Conservation (phyloP, 257 asterid species). For the Coffea eugenioides region DNA sequence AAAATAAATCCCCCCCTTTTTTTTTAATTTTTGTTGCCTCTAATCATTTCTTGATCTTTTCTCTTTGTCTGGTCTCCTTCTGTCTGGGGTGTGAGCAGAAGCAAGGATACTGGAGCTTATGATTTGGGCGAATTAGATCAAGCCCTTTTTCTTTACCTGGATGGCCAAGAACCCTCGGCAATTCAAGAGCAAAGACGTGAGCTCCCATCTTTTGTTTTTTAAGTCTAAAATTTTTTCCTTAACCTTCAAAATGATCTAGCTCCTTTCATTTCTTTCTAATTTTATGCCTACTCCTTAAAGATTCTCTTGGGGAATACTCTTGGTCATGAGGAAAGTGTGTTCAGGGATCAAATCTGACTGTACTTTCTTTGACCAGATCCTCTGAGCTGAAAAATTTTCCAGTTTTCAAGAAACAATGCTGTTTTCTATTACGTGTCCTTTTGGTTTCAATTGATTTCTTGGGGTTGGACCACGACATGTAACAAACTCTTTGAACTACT, state of each 20-base stretch:
- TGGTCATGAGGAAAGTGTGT: slow-evolving; percentile 37
- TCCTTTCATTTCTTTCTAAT: background rate
- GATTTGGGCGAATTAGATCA: slow-evolving; percentile 89
- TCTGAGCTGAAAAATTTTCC: background rate
- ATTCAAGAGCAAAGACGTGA: slow-evolving; percentile 57
- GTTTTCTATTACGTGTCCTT: slow-evolving; percentile 3
- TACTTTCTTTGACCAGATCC: slow-evolving; percentile 65
- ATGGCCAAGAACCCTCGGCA: slow-evolving; percentile 59
- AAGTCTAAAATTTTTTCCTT: background rate
- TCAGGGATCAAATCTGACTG: slow-evolving; percentile 25
- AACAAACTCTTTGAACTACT: slow-evolving; percentile 26
- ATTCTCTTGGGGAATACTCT: slow-evolving; percentile 31
- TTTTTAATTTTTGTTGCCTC: background rate
- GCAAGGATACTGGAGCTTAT: slow-evolving; percentile 57
- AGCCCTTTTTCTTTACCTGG: slow-evolving; percentile 66
- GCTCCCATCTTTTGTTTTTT: slow-evolving; percentile 2
- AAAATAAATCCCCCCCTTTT: background rate
- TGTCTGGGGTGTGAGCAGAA: slow-evolving; percentile 33
- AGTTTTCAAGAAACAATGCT: slow-evolving; percentile 10
- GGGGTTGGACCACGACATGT: slow-evolving; percentile 54
- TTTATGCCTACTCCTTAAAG: slow-evolving; percentile 21
- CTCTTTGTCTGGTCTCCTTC: background rate
- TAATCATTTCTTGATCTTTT: background rate
- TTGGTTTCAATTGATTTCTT: slow-evolving; percentile 26
- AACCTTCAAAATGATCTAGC: background rate